Evolutionary conservation across 164 flowering plant species (phyloP), one percentile per base, ranked within the genome.

Genomic region (Piper longum): DNA sequence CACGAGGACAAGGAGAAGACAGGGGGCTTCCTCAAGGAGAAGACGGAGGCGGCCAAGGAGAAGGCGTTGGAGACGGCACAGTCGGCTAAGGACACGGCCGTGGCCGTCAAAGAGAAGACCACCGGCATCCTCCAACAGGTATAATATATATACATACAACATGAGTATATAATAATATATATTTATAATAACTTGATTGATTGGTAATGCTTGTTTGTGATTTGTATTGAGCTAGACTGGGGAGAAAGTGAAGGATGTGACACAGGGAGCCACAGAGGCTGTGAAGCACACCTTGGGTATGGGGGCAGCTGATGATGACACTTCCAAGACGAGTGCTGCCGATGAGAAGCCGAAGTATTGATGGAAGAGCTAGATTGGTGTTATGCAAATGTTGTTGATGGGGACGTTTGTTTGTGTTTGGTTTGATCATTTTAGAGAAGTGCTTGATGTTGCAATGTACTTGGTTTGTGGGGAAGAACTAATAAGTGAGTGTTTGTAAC

Each of bases 191-290:
- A 3, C 40, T 13, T 44, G 9, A 13, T 7, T 62, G 39, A 7
- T 6, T 9, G 6, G 16, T 2, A n/a, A 4, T 18, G 26, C 6
- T 2, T 3, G 8, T 43, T 4, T 42, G 4, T 40, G 42, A 60
- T 41, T 5, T 60, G 43, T 3, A 0, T 6, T 11, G 11, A 9
- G 44, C 12, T 9, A 48, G 71, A 63, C 71, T 6, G 71, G 66
- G 17, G 71, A 63, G 59, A 41, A 58, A 19, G 66, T 63, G 66
- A 63, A 59, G 63, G 19, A 40, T 36, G 52, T 64, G 59, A 63
- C 71, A 4, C 71, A 63, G 51, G 71, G 71, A 14, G 71, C 57
- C 3, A 51, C 63, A 7, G 71, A 69, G 48, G 67, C 67, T 54
- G 66, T 64, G 60, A 69, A 69, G 63, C 59, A 57, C 17, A 48